phyloP scores from a whole-genome alignment of 805 yeast genomes.

The Brettanomyces anomalus region DNA sequence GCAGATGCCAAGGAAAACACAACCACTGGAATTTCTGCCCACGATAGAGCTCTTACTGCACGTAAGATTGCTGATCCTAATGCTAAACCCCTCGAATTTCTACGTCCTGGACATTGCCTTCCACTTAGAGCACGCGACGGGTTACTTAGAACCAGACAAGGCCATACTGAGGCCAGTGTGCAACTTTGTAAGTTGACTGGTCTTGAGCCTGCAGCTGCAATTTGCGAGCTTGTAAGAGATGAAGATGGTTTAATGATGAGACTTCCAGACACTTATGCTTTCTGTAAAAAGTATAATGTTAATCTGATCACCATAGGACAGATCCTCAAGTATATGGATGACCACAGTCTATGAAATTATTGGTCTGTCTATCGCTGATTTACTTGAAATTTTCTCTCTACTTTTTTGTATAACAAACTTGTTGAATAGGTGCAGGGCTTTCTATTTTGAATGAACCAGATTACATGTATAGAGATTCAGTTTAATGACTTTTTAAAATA shows the following conservation, averaged over 20 bases:
- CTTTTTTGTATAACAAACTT: too few species aligned
- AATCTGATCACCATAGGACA: conserved; percentile 75
- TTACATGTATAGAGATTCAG: too few species aligned
- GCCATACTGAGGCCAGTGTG: conserved; percentile 97
- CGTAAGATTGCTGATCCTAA: conserved; percentile 54
- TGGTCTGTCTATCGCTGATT: not conserved
- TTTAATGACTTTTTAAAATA: too few species aligned
- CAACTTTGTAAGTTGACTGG: conserved; percentile 75
- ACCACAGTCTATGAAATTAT: conserved; percentile 9
- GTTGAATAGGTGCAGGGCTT: too few species aligned
- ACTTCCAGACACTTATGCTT: conserved; percentile 71
- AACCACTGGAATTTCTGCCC: conserved; percentile 94
- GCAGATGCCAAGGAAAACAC: conserved; percentile 83
- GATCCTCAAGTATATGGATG: conserved; percentile 45
- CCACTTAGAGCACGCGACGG: conserved; percentile 91
- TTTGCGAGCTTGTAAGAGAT: conserved; percentile 89
- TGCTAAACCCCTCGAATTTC: conserved; percentile 54
- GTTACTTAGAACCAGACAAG: conserved; percentile 70
- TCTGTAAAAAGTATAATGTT: conserved; percentile 51
- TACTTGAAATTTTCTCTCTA: not conserved
- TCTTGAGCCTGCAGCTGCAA: conserved; percentile 78
- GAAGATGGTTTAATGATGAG: conserved; percentile 96
- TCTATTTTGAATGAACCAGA: too few species aligned
- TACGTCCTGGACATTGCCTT: conserved; percentile 90
- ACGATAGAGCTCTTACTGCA: conserved; percentile 84